Evolutionary conservation across 108 stramenopile genomes (phyloP).

Genomic region (Cyclostephanos tholiformis): DNA sequence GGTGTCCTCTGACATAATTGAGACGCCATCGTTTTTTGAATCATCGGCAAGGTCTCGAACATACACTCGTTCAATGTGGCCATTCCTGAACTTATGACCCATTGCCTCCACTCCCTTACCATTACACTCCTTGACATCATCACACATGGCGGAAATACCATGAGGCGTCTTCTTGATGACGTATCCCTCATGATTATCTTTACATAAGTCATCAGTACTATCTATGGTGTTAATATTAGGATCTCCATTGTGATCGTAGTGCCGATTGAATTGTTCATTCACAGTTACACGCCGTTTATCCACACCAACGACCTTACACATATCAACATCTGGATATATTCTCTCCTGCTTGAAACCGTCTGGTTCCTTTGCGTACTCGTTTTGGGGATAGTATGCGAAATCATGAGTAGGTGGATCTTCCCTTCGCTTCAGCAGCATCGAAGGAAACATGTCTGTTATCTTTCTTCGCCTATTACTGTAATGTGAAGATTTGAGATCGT

Average conservation of each 20-base stretch:
- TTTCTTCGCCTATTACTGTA: not conserved
- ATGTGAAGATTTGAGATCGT: not conserved
- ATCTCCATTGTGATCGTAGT: not conserved
- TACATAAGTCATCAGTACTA: not conserved
- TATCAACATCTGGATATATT: constrained; percentile 22
- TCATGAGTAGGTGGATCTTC: constrained; percentile 20
- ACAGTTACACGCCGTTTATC: not conserved
- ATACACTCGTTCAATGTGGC: not conserved
- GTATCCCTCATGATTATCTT: not conserved
- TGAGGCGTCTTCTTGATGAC: not conserved
- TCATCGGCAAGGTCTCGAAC: constrained; percentile 2
- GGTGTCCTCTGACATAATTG: constrained; percentile 44
- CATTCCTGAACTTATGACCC: constrained; percentile 10
- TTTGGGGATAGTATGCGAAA: constrained; percentile 24
- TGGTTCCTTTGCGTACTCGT: constrained; percentile 15
- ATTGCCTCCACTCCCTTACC: not conserved
- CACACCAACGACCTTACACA: not conserved
- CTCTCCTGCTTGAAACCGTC: constrained; percentile 23
- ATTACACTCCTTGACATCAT: not conserved
- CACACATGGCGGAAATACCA: not conserved
- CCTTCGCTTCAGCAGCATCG: not conserved
- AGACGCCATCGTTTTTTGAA: constrained; percentile 30
- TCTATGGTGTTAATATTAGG: not conserved
- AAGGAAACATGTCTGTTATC: not conserved
- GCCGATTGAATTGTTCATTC: not conserved